Conservation (phyloP, 202 grass and related monocot genomes). For the Zizania palustris region DNA sequence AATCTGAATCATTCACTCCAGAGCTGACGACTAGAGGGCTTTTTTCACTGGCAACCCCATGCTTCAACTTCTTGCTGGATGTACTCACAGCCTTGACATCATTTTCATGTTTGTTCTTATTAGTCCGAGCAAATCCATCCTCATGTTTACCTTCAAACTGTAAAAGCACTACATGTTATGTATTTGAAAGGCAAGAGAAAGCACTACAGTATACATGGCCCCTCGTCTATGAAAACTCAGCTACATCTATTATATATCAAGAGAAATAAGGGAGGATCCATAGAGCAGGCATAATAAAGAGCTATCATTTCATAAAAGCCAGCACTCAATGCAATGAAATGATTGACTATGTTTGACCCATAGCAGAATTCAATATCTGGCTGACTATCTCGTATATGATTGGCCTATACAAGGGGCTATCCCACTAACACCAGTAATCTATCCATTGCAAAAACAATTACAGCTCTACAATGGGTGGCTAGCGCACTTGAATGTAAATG, state of each 20-base stretch:
- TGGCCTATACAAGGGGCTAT: constrained; percentile 16
- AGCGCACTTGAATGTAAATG: constrained; percentile 15
- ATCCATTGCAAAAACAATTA: constrained; percentile 39
- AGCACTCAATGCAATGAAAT: too few species aligned
- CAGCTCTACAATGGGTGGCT: constrained; percentile 13
- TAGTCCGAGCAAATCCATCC: constrained; percentile 57
- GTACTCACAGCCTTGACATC: constrained; percentile 37
- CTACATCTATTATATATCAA: constrained; percentile 1
- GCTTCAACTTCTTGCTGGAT: constrained; percentile 61
- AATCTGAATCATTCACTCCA: constrained; percentile 42
- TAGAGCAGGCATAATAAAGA: too few species aligned
- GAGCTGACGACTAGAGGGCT: constrained; percentile 37
- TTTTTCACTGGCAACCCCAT: constrained; percentile 43
- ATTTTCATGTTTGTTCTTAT: constrained; percentile 37
- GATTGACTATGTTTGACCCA: not conserved
- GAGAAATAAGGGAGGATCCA: constrained; percentile 3
- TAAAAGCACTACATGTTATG: constrained; percentile 22
- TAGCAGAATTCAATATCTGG: constrained; percentile 31
- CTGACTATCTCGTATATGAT: constrained; percentile 5
- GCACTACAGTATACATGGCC: not conserved
- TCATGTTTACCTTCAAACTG: constrained; percentile 77
- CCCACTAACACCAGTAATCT: constrained; percentile 28
- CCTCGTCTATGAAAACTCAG: constrained; percentile 7
- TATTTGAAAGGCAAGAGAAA: not conserved
- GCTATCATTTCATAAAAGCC: too few species aligned